Evolutionary conservation across 331 rosid species (phyloP), one percentile per base, ranked within the genome.

Genomic region (Cucumis variabilis): DNA sequence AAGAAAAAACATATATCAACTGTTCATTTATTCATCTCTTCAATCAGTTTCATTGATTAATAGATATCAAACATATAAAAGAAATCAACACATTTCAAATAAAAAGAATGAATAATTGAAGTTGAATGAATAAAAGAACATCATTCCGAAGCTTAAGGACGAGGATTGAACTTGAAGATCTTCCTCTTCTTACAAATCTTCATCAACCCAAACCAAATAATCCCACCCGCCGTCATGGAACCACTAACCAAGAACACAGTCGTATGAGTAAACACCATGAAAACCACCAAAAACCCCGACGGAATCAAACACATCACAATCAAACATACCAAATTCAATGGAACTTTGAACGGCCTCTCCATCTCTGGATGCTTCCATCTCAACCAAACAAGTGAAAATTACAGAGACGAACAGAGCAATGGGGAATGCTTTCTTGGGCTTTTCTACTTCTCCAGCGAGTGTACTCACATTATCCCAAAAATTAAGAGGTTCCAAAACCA

Each of bases 401-500:
- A 97, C 98, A 0, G 99, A 88, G 27, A 89, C 88, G 0, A 96
- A 37, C 62, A 96, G 91, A 65, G 99, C 98, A 14, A 51, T 88
- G 0, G 98, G 99, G 76, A 94, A 95, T 0, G 94, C 94, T 68
- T 91, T 93, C 27, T 92, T 93, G 3, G 99, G 98, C 13, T 89
- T 80, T 15, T 94, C 98, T 13, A 96, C 98, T 87, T 96, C 99
- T 17, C 98, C 98, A 5, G 98, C 99, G 20, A 96, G 86, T 80
- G 98, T 96, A 67, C 94, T 92, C 44, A 93, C 98, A 88, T 88
- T 95, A 53, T 96, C 99, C 98, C 98, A 96, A 85, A 93, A 96
- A 75, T 95, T 96, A 86, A 95, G 87, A 88, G n/a, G n/a, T n/a
- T 96, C 95, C 99, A 98, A 96, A 86, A 95, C 95, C 14, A 96